phyloP scores from a whole-genome alignment of 2,329 filamentous ascomycete genomes.

The Penicillium polonicum region DNA sequence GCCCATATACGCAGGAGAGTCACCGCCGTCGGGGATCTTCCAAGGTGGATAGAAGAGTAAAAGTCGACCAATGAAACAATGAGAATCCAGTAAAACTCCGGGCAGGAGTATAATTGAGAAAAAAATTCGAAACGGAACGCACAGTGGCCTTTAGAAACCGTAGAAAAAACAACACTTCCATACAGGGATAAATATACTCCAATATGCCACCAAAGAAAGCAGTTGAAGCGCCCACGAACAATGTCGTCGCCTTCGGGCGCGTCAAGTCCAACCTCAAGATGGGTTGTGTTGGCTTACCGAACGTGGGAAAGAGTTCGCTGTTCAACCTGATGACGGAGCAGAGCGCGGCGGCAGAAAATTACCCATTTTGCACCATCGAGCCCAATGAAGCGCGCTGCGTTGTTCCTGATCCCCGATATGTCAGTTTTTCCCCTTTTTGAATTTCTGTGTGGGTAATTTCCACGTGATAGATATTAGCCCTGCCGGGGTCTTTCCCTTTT shows the following conservation, averaged over 20 bases:
- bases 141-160: neutral
- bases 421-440: neutral
- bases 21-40: neutral
- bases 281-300: conserved; percentile 5
- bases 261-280: conserved; percentile 8
- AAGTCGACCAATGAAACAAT: neutral
- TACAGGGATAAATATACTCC: neutral
- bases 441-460: neutral
- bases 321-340: conserved; percentile 9
- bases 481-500: neutral
- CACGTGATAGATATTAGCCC: neutral
- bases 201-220: neutral
- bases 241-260: conserved; percentile 8
- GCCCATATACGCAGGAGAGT: no score
- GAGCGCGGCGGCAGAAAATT: conserved; percentile 7
- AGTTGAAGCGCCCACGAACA: conserved; percentile 2
- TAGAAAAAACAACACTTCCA: neutral
- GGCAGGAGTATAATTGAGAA: neutral
- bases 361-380: conserved; percentile 9
- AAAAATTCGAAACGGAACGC: neutral
- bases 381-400: conserved; percentile 7
- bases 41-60: neutral
- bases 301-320: conserved; percentile 6
- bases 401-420: conserved; percentile 7
- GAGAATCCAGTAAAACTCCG: neutral